Evolutionary conservation across 352 stramenopile genomes (phyloP).

Genomic region (Pythium pyrilobum): DNA sequence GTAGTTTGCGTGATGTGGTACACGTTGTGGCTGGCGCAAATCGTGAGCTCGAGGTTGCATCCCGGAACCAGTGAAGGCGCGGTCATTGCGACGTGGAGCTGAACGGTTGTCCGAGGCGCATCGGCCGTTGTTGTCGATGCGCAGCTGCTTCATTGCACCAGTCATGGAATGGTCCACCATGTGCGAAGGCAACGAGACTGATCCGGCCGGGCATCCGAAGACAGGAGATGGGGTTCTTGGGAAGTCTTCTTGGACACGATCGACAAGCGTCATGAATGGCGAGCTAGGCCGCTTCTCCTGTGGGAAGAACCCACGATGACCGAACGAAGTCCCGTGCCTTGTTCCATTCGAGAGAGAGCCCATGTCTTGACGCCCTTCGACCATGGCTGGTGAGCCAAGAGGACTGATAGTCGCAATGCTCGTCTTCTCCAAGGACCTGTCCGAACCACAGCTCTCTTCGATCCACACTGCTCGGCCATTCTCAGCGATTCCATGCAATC

Average conservation of each 20-base stretch:
- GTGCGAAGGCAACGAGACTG: not conserved
- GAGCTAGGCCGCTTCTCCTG: not conserved
- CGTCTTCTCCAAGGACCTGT: constrained; percentile 13
- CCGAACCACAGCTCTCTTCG: not conserved
- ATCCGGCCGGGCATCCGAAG: constrained; percentile 25
- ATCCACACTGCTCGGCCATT: constrained; percentile 2
- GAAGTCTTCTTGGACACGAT: constrained; percentile 80
- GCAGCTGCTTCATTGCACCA: constrained; percentile 17
- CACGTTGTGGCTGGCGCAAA: constrained; percentile 8
- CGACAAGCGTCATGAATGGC: constrained; percentile 44
- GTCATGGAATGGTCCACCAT: constrained; percentile 10
- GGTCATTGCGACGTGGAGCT: not conserved
- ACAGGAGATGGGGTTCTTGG: constrained; percentile 60
- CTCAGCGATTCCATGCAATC: constrained; percentile 3
- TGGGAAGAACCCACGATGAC: not conserved
- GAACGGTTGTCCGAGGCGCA: not conserved
- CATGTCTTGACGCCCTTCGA: not conserved
- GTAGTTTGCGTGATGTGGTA: constrained; percentile 2
- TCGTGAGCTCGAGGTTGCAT: constrained; percentile 15
- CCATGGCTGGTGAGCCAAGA: constrained; percentile 3
- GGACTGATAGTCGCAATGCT: constrained; percentile 18
- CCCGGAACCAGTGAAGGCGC: not conserved
- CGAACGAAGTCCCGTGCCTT: not conserved
- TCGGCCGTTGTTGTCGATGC: constrained; percentile 1
- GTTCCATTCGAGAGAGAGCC: not conserved